Evolutionary conservation across 1,284 basidiomycete species (phyloP), one percentile per base, ranked within the genome.

Genomic region (Ustilago trichophora): DNA sequence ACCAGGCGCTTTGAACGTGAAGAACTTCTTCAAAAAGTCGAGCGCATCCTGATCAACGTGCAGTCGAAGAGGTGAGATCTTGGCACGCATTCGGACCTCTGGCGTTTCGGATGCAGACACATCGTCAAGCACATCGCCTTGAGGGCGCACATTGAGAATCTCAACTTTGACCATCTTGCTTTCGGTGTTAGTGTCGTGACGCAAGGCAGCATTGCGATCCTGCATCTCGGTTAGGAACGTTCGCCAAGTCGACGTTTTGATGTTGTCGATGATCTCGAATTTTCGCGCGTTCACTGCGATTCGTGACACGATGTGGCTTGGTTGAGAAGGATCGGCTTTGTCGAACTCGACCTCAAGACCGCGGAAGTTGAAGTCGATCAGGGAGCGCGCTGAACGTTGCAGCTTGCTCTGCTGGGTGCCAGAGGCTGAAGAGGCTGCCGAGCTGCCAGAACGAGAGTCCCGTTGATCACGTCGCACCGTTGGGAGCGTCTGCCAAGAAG

Each of bases 1-100:
- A 3, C 82, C 77, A 6, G 84, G 81, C 38, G 78, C 74, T 73
- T 90, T 87, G 85, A 97, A 98, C 72, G 88, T 90, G 81, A 94
- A 94, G 82, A 98, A 98, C 59, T 90, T 90, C 84, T 98, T 98
- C 77, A 98, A 83, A 80, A 98, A 98, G 81, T 98, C 96, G 13
- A 98, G 86, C 8, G 96, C 95, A 82, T 98, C 96, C 83, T 98
- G 95, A 81, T 98, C 95, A 19, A 98, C 92, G 81, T 98, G 92
- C 32, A 98, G 83, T 21, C 94, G 86, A 4, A 98, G 85, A 9
- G 95, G 95, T 0, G 70, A 48, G 11, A 78, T 31, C 59, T 70
- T 73, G 37, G 75, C 75, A 63, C 88, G 88, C 44, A 97, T 84
- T 46, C 91, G 86, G 6, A 89, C 87, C 82, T 98, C 95, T 8